Conservation (phyloP, 768 basidiomycete species). For the Paxillus involutus region DNA sequence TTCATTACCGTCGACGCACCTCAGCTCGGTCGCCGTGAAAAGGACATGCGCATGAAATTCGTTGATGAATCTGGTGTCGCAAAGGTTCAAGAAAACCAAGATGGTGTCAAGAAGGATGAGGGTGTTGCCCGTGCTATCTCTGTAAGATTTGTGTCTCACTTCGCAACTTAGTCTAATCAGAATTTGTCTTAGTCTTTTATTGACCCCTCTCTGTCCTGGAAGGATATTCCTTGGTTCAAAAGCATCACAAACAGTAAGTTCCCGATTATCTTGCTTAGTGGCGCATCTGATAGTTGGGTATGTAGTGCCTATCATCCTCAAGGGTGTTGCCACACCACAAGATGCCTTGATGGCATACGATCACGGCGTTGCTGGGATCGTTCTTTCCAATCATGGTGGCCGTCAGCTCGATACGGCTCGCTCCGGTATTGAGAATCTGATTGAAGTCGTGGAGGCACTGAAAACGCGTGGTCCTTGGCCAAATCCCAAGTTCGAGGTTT, state of each 20-base stretch:
- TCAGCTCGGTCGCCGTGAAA: conserved; percentile 86
- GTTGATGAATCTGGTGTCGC: conserved; percentile 53
- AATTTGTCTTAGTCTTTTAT: conserved; percentile 73
- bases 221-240: conserved; percentile 69
- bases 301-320: conserved; percentile 63
- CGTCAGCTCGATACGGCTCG: conserved; percentile 49
- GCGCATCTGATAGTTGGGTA: too few relatives aligned
- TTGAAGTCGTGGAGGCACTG: conserved; percentile 18
- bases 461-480: conserved; percentile 13
- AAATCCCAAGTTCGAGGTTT: conserved; percentile 35
- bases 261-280: not conserved
- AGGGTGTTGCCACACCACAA: conserved; percentile 51
- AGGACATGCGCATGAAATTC: conserved; percentile 96
- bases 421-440: conserved; percentile 34
- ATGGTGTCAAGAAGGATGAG: conserved; percentile 67
- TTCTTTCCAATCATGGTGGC: conserved; percentile 61
- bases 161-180: not conserved
- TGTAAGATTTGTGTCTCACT: conserved; percentile 36
- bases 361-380: conserved; percentile 43
- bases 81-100: conserved; percentile 17
- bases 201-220: conserved; percentile 84
- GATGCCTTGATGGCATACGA: conserved; percentile 41
- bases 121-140: conserved; percentile 91
- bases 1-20: conserved; percentile 97
- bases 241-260: conserved; percentile 53